Conservation (phyloP, 2,329 filamentous ascomycete species). For the Elsinoe perseae region DNA sequence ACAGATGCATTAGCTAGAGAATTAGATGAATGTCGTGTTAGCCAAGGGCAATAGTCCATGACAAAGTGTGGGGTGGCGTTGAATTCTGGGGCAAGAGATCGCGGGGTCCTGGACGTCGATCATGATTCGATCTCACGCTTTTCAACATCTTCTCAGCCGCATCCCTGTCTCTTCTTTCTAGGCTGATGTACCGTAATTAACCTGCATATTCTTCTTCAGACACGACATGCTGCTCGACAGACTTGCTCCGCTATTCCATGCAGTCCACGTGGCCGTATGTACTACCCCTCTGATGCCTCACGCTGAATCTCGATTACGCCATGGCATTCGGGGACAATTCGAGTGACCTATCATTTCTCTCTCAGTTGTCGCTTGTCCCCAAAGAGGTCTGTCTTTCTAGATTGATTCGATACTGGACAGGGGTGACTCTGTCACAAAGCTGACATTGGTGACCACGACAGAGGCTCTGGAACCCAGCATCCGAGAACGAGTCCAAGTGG, state of each 20-base stretch:
- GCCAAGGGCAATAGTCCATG: neutral
- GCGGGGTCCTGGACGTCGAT: neutral
- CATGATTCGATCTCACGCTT: neutral
- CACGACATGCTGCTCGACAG: neutral
- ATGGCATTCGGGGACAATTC: neutral
- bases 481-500: neutral
- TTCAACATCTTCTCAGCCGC: neutral
- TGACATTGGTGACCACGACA: neutral
- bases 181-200: slow-evolving; percentile 3
- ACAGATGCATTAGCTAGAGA: slow-evolving; percentile 6
- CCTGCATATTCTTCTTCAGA: neutral
- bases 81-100: neutral
- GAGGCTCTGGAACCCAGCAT: neutral
- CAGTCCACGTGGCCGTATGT: slow-evolving; percentile 1
- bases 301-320: neutral
- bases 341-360: neutral
- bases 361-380: neutral
- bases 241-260: neutral
- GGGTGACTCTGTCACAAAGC: neutral
- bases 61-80: neutral
- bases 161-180: neutral
- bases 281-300: neutral
- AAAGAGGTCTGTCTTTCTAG: neutral
- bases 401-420: neutral
- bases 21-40: neutral